Percentiles rank a stretch among this genome's conserved stretches.
phyloP scores from a whole-genome alignment of 1,284 basidiomycete genomes.

The Pseudozyma flocculosa region DNA sequence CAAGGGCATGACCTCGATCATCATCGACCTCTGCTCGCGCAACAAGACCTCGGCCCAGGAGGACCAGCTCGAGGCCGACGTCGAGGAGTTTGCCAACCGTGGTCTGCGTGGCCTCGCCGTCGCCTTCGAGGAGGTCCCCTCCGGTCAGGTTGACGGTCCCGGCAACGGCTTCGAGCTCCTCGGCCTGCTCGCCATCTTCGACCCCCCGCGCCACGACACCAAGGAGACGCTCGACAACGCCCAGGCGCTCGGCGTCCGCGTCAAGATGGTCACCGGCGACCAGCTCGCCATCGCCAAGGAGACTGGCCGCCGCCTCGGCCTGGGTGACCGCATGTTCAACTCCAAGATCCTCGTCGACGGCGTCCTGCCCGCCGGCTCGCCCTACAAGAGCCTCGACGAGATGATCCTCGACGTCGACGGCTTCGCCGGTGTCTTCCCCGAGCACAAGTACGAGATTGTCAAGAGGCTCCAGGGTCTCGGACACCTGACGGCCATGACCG shows the following conservation, averaged over 20 bases:
- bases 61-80: slow-evolving; percentile 86
- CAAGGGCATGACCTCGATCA: slow-evolving; percentile 98
- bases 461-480: slow-evolving; percentile 86
- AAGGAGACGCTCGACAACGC: slow-evolving; percentile 99
- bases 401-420: slow-evolving; percentile 85
- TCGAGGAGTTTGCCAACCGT: slow-evolving; percentile 89
- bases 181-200: slow-evolving; percentile 95
- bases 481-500: slow-evolving; percentile 65
- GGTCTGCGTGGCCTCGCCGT: slow-evolving; percentile 98
- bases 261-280: slow-evolving; percentile 99
- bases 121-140: slow-evolving; percentile 86
- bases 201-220: slow-evolving; percentile 95
- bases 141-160: slow-evolving; percentile 71
- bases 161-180: slow-evolving; percentile 96
- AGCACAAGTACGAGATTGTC: slow-evolving; percentile 90
- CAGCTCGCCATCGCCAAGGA: slow-evolving; percentile 99
- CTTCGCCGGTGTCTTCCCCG: slow-evolving; percentile 94
- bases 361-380: slow-evolving; percentile 71
- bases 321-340: slow-evolving; percentile 95
- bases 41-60: slow-evolving; percentile 93
- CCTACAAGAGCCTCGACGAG: slow-evolving; percentile 76
- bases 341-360: slow-evolving; percentile 92
- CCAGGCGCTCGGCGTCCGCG: slow-evolving; percentile 88
- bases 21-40: slow-evolving; percentile 79
- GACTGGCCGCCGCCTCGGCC: slow-evolving; percentile 92